These are phyloP conservation scores for Scortechinia acanthostroma DNA, from an alignment of 2,329 filamentous ascomycete species.

Conservation along the genomic window DNA sequence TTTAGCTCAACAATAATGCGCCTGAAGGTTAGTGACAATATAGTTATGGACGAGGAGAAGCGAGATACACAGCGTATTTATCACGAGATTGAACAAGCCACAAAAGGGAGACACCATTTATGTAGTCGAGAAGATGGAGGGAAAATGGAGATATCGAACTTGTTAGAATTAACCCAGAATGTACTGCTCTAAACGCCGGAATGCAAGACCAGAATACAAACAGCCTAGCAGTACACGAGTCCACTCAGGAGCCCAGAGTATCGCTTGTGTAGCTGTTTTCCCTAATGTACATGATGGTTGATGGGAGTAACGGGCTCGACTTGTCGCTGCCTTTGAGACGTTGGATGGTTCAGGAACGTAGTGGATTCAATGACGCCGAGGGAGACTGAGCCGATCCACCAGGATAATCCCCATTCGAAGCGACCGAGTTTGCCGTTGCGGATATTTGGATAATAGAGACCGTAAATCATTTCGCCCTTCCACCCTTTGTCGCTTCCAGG, in stretches of 20 bases:
- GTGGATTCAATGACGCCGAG: too few relatives aligned
- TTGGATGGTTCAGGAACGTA: too few relatives aligned
- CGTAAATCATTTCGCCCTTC: neutral
- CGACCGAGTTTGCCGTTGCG: neutral
- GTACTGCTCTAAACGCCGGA: neutral
- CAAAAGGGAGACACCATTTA: neutral
- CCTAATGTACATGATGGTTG: neutral
- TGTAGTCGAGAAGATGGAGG: neutral
- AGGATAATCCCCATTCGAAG: too few relatives aligned
- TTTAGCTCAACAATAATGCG: neutral
- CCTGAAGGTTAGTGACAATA: neutral
- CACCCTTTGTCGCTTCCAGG: constrained; percentile 2
- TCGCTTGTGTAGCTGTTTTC: neutral
- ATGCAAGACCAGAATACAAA: neutral
- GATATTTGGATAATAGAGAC: neutral
- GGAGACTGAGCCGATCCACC: too few relatives aligned
- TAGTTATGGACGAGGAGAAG: neutral
- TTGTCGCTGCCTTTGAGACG: too few relatives aligned
- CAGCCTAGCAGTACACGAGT: neutral
- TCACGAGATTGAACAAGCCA: too few relatives aligned
- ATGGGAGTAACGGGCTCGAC: too few relatives aligned
- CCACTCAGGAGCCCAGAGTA: neutral
- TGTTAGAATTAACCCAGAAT: too few relatives aligned
- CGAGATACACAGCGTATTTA: too few relatives aligned
- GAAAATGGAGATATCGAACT: neutral